Base-by-base conservation (phyloP, 768 basidiomycete genomes). In the Candolleomyces eurysporus region DNA sequence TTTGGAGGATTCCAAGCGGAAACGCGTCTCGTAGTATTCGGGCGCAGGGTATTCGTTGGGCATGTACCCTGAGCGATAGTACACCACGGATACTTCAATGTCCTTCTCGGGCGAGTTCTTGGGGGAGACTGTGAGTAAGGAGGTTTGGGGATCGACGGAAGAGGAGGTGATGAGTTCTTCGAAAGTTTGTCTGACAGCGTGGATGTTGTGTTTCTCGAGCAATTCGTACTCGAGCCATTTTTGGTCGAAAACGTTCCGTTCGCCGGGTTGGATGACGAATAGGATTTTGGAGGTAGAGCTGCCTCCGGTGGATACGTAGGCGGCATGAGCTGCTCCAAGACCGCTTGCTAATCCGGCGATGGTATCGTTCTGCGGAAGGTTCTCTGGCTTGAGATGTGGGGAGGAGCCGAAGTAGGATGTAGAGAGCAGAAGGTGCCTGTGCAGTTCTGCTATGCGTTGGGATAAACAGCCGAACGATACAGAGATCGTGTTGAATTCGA, bases 401-500 rank as follows among this genome's bases (percentile, higher is more conserved):
- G 86, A 89, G 16, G 77, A 66, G 21, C 79, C 75, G 67, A 82
- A 94, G 73, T 92, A 97, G 10, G 78, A 73, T 5, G 92, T 93
- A 21, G 85, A 75, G 10, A 79, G 73, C 36, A 79, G 66, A 1
- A 96, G 80, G 72, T 92, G 89, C 93, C 87, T 81, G 74, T 98
- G 96, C 70, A 98, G 72, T 22, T 85, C 83, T 4, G 89, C 80
- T 10, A 81, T 77, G 42, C 78, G 80, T 63, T 91, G 79, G 0
- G 91, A 91, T 14, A 98, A 78, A 1, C 87, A 69, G 0, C 94
- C 96, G 71, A 98, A 96, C 0, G 94, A 95, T 0, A 89, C 85
- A 2, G 95, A 93, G 64, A 98, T 96, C 9, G 96, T 97, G 71
- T 99, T 99, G 76, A 98, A 97, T 72, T 99, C 96, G 46, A 98